Base-by-base conservation (phyloP, 768 basidiomycete species). In the Mycena polygramma region DNA sequence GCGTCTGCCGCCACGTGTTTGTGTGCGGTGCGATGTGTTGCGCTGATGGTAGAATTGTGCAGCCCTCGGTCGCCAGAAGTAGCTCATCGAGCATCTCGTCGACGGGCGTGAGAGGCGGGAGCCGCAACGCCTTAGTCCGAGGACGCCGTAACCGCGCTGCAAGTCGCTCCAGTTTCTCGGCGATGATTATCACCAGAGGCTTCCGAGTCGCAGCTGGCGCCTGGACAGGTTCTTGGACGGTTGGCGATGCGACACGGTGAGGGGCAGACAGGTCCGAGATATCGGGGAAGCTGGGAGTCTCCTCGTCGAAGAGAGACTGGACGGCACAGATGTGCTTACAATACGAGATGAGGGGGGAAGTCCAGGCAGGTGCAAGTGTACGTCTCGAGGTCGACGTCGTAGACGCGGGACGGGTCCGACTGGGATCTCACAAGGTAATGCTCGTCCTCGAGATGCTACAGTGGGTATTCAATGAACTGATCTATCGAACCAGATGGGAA, bases 91-190 rank as follows among this genome's bases (percentile, higher is more conserved):
- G 11, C 20, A 52, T 4, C 4, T 22, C 13, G 19, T 37, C 17
- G 26, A 63, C 15, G 15, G 3, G 5, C 2, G 61, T 8, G 7
- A 63, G 36, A 7, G 49, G 30, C 6, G 49, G 46, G 7, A 51
- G 10, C 5, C 22, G 49, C 17, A 36, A 24, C 24, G 37, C 61
- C 36, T 63, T 63, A 1, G 36, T 15, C 1, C 49, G 49, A 24
- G 61, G 61, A 5, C 61, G 61, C 1, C 61, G 30, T 10, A 63
- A 26, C 20, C 61, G 61, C 13, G 48, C 61, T 7, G 61, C 61
- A 15, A 63, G 49, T 11, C 49, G 3, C 49, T 63, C 61, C 10
- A 52, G 35, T 22, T 52, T 51, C n/a, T 63, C 61, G 7, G 61
- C 61, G 4, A 48, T 3, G 7, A 22, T 17, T 22, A 57, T n/a